phyloP scores from a whole-genome alignment of 352 stramenopile genomes.

The Plasmopara muralis region DNA sequence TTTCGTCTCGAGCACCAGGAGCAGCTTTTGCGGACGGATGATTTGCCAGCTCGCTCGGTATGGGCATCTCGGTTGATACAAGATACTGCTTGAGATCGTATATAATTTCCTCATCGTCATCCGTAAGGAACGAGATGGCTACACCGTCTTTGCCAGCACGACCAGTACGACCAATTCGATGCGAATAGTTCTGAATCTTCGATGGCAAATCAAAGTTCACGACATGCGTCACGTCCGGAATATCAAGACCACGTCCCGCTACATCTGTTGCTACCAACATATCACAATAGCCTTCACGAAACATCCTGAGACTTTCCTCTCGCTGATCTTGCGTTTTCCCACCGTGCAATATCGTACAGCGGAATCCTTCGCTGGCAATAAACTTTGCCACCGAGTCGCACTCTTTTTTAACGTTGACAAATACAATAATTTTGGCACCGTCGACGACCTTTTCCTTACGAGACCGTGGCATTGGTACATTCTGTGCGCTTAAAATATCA shows the following conservation, averaged over 20 bases:
- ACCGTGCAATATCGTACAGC: conserved; percentile 93
- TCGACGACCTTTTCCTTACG: conserved; percentile 70
- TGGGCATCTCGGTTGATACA: conserved; percentile 88
- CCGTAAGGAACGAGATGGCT: conserved; percentile 97
- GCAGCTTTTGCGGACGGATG: conserved; percentile 91
- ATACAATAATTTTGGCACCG: conserved; percentile 97
- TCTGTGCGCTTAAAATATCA: conserved; percentile 73
- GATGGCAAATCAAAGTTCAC: conserved; percentile 98
- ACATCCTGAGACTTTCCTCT: conserved; percentile 88
- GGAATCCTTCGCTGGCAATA: conserved; percentile 87
- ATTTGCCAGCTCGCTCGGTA: conserved; percentile 90
- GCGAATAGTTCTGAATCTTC: conserved; percentile 98
- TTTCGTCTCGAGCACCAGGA: conserved; percentile 70
- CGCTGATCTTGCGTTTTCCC: conserved; percentile 96
- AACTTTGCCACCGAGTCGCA: conserved; percentile 93
- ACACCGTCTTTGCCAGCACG: conserved; percentile 96
- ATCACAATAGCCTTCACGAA: conserved; percentile 85
- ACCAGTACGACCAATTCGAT: conserved; percentile 97
- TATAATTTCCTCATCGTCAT: conserved; percentile 96
- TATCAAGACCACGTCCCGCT: conserved; percentile 95
- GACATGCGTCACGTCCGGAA: conserved; percentile 97
- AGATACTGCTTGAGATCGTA: conserved; percentile 96
- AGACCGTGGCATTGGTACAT: conserved; percentile 31
- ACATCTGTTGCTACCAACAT: conserved; percentile 93
- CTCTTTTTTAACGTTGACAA: conserved; percentile 99